Evolutionary conservation across 1,139 yeast species (phyloP).

Genomic region (Debaryomyces subglobosus): DNA sequence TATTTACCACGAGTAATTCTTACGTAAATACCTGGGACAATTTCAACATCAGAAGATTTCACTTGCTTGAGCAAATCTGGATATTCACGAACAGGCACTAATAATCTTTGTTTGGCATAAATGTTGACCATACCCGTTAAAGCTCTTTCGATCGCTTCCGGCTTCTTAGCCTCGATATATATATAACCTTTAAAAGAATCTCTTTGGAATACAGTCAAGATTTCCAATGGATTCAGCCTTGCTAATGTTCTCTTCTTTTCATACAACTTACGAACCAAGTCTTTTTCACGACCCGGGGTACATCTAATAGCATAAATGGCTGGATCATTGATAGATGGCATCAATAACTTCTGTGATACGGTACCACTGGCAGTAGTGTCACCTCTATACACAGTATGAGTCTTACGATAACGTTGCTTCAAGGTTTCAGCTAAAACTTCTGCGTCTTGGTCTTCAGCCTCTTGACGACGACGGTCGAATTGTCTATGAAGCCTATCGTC

Average conservation of each 20-base stretch:
- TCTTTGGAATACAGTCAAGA: constrained; percentile 91
- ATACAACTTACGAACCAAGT: constrained; percentile 78
- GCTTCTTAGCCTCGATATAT: constrained; percentile 91
- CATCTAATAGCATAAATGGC: constrained; percentile 95
- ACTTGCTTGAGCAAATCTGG: constrained; percentile 92
- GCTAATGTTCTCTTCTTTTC: constrained; percentile 79
- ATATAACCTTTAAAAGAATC: constrained; percentile 90
- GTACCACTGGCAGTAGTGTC: constrained; percentile 73
- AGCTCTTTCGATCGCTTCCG: constrained; percentile 89
- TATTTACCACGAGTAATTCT: constrained; percentile 90
- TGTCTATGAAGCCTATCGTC: constrained; percentile 86
- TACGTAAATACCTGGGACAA: constrained; percentile 90
- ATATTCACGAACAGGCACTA: constrained; percentile 94
- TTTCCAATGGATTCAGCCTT: constrained; percentile 65
- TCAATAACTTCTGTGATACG: constrained; percentile 88
- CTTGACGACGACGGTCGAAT: constrained; percentile 86
- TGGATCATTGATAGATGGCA: constrained; percentile 97
- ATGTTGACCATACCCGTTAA: constrained; percentile 88
- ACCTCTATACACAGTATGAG: constrained; percentile 84
- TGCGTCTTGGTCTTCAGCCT: constrained; percentile 92
- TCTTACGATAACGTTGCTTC: constrained; percentile 89
- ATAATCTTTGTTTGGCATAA: constrained; percentile 66
- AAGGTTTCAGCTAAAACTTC: constrained; percentile 91
- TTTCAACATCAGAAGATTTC: constrained; percentile 82
- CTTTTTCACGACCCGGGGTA: constrained; percentile 92